Percentiles rank a stretch among this genome's conserved stretches.
Evolutionary conservation across 23 red algal genomes (phyloP).

Genomic region (Gracilariopsis chorda): DNA sequence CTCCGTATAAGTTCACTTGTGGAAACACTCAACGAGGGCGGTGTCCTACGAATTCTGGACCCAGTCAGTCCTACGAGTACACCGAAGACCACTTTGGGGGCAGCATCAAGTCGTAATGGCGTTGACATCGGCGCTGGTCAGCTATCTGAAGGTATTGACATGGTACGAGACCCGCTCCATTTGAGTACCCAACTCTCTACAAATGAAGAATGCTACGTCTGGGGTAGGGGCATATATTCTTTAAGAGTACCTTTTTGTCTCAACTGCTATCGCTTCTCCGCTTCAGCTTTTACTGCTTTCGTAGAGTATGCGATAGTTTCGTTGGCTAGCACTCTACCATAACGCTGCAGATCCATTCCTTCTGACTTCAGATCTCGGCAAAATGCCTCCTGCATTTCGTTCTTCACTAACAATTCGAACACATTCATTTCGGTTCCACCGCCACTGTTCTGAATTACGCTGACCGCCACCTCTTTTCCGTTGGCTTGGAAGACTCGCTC

Average conservation of each 20-base stretch:
- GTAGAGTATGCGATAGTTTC: neutral
- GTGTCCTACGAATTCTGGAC: too few species aligned
- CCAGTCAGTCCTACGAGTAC: too few species aligned
- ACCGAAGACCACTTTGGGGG: too few species aligned
- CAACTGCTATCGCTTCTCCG: neutral
- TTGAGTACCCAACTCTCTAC: too few species aligned
- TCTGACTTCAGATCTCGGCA: slow-evolving; percentile 17
- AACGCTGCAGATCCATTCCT: slow-evolving; percentile 27
- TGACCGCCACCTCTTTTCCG: neutral
- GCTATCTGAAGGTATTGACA: too few species aligned
- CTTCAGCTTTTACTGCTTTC: neutral
- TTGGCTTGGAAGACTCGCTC: neutral
- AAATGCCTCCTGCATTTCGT: slow-evolving; percentile 6
- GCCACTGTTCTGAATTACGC: neutral
- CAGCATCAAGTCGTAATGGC: too few species aligned
- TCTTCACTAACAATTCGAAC: neutral
- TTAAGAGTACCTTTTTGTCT: neutral
- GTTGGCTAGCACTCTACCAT: neutral
- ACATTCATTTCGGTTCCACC: slow-evolving; percentile 8
- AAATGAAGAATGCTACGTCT: too few species aligned
- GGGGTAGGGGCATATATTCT: too few species aligned
- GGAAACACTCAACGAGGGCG: too few species aligned
- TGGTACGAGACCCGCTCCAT: too few species aligned
- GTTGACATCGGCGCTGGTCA: too few species aligned
- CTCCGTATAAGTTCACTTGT: too few species aligned